Percentiles rank a stretch among this genome's conserved stretches.
Conservation (phyloP, 768 basidiomycete species). For the Tulasnella calospora region DNA sequence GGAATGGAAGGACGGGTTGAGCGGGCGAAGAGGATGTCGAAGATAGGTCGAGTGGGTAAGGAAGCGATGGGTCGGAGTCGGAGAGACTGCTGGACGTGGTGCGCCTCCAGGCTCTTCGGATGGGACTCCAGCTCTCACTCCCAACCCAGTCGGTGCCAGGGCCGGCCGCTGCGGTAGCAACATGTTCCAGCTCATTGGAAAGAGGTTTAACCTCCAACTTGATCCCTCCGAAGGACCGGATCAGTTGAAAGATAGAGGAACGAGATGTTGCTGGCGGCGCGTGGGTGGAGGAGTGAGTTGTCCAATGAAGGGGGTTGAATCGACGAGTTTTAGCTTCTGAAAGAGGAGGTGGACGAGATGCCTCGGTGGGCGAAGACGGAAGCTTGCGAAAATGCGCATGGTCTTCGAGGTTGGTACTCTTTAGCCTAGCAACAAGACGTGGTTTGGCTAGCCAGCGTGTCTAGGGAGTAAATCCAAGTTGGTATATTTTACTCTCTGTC, state of each 20-base stretch:
- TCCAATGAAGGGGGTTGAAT: not conserved
- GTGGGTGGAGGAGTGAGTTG: not conserved
- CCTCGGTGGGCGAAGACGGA: not conserved
- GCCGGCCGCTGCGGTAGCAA: not conserved
- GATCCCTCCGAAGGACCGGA: not conserved
- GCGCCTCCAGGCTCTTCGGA: not conserved
- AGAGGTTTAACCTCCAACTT: not conserved
- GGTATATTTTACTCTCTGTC: not conserved
- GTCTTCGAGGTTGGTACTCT: not conserved
- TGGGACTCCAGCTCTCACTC: not conserved
- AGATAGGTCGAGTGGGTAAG: not conserved
- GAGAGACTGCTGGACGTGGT: not conserved
- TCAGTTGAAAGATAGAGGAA: not conserved
- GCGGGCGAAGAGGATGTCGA: not conserved
- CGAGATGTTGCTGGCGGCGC: not conserved
- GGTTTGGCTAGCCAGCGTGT: not conserved
- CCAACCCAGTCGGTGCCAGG: not conserved
- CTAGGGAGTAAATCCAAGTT: not conserved
- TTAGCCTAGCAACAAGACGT: not conserved
- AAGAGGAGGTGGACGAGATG: not conserved
- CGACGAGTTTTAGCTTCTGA: not conserved
- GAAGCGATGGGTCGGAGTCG: not conserved
- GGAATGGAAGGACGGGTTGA: not conserved
- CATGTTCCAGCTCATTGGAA: not conserved
- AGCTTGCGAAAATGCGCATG: not conserved